Conservation (phyloP, 2,329 filamentous ascomycete genomes). For the Hypoxylon sp. region DNA sequence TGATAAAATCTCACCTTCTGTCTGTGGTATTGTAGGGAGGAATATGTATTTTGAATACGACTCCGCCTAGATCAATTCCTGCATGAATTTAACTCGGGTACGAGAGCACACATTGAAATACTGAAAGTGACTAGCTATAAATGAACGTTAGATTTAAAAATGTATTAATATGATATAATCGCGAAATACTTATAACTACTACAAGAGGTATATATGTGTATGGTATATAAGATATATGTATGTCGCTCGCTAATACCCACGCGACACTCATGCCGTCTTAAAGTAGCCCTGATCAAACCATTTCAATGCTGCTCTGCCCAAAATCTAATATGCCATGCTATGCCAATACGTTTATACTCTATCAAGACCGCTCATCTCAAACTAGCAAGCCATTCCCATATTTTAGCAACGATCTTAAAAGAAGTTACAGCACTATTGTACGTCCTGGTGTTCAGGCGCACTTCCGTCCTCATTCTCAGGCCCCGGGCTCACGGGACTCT, state of each 20-base stretch:
- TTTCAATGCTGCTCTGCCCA: constrained; percentile 29
- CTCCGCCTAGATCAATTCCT: neutral
- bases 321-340: constrained; percentile 32
- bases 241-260: constrained; percentile 9
- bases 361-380: constrained; percentile 10
- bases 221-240: constrained; percentile 2
- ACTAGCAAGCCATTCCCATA: neutral
- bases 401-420: neutral
- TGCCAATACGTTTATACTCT: constrained; percentile 21
- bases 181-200: constrained; percentile 15
- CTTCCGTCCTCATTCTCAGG: constrained; percentile 7
- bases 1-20: neutral
- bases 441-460: neutral
- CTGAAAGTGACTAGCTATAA: neutral
- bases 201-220: constrained; percentile 24
- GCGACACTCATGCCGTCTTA: constrained; percentile 6
- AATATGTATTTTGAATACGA: neutral
- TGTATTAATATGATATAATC: constrained; percentile 11
- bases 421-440: constrained; percentile 3
- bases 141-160: neutral
- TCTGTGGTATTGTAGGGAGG: neutral
- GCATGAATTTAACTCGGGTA: neutral
- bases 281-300: constrained; percentile 17
- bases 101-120: neutral
- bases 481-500: constrained; percentile 29